A percentile compares a stretch with the other conserved stretches of the same genome.
phyloP scores from a whole-genome alignment of 768 basidiomycete genomes.

The Hypsizygus marmoreus region DNA sequence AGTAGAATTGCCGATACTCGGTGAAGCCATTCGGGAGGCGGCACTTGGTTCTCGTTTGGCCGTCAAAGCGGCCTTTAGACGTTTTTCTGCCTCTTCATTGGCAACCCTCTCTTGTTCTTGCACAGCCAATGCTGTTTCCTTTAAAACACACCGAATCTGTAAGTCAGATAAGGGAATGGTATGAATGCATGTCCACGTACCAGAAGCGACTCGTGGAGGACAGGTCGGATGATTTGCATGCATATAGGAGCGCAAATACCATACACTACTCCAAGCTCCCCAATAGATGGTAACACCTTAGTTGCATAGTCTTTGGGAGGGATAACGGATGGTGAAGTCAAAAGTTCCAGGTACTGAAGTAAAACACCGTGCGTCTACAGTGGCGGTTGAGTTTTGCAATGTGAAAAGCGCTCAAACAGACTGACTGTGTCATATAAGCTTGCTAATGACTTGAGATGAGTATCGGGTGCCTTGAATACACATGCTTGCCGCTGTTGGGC shows the following conservation, averaged over 20 bases:
- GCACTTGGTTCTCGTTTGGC: slow-evolving; percentile 74
- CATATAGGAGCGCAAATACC: slow-evolving; percentile 85
- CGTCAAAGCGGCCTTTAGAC: slow-evolving; percentile 76
- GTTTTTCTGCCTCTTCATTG: slow-evolving; percentile 77
- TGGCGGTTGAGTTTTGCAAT: slow-evolving; percentile 15
- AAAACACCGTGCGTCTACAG: slow-evolving; percentile 86
- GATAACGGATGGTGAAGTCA: slow-evolving; percentile 72
- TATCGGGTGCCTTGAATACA: slow-evolving; percentile 70
- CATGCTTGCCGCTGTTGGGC: slow-evolving; percentile 90
- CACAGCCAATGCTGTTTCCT: slow-evolving; percentile 64
- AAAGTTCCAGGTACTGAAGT: slow-evolving; percentile 88
- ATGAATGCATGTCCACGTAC: slow-evolving; percentile 37
- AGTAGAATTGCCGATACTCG: slow-evolving; percentile 37
- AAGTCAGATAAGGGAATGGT: slow-evolving; percentile 2
- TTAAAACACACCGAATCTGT: slow-evolving; percentile 4
- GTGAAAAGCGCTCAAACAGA: slow-evolving; percentile 13
- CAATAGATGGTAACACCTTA: slow-evolving; percentile 72
- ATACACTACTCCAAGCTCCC: slow-evolving; percentile 72
- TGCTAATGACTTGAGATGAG: slow-evolving; percentile 84
- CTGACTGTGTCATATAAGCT: slow-evolving; percentile 88
- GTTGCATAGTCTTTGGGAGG: slow-evolving; percentile 71
- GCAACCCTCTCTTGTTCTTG: slow-evolving; percentile 70
- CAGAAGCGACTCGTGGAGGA: slow-evolving; percentile 62
- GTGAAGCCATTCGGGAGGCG: slow-evolving; percentile 66
- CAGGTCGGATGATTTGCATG: slow-evolving; percentile 92